Evolutionary conservation across 768 basidiomycete species (phyloP), one percentile per base, ranked within the genome.

Genomic region (Rhizopogon sp.): DNA sequence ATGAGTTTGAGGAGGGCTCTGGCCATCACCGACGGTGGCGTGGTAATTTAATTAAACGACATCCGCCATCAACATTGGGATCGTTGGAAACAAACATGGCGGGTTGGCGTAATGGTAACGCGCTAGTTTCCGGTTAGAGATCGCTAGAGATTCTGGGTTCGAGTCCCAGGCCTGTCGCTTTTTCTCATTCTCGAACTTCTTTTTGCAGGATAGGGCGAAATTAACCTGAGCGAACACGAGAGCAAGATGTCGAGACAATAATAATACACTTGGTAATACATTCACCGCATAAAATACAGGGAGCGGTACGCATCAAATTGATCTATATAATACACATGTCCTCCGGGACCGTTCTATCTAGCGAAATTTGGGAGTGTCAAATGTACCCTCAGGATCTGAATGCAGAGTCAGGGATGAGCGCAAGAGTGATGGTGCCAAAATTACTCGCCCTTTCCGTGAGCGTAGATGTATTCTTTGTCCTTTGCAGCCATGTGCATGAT

Each of bases 61-160:
- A 1, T 8, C 8, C 35, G 5, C 22, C 1, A 49, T 49, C 2
- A 37, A 49, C 13, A 35, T 25, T 35, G 4, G 10, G 20, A 14
- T 22, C 14, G 5, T 5, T 5, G 31, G 2, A 46, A 20, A 13
- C 29, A 17, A 16, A 2, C 43, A 50, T 28, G 78, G 77, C 77
- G 78, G 77, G 74, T 78, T 80, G 77, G 79, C 79, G 79, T 78
- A 79, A 80, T 80, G 79, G 79, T 76, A 80, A 79, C 79, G 79
- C 77, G 79, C 76, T 76, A 80, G 79, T 79, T 79, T 80, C 79
- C 79, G 79, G 76, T 64, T 50, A n/a, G 20, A 2, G 46, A 35
- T 54, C 72, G 79, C 79, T 80, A 76, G 76, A 79, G 79, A 74
- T 76, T 79, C 77, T 75, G 79, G 76, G 79, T 80, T 80, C 79